Conservation (phyloP, 2,329 filamentous ascomycete species). For the Hysterium pulicare region DNA sequence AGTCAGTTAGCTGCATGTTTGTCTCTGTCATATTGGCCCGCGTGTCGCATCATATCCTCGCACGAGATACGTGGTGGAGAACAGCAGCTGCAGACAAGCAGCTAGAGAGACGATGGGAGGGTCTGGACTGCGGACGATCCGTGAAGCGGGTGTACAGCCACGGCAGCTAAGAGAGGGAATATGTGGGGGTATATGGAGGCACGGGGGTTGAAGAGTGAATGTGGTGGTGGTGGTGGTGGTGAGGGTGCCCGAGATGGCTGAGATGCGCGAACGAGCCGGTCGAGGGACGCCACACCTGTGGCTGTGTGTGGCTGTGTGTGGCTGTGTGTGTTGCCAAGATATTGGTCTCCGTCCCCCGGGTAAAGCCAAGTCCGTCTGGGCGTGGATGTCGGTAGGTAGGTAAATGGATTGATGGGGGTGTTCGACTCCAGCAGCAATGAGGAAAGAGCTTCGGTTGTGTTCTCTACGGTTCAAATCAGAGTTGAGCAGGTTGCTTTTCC, state of each 20-base stretch:
- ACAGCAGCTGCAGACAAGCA: slow-evolving; percentile 1
- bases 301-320: too few relatives aligned
- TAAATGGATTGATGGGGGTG: too few relatives aligned
- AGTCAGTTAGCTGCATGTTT: slow-evolving; percentile 88
- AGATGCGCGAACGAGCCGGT: background rate
- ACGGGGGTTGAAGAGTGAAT: slow-evolving; percentile 5
- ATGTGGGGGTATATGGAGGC: slow-evolving; percentile 5
- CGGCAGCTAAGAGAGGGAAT: slow-evolving; percentile 17
- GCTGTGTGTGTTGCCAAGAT: too few relatives aligned
- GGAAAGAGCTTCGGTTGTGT: too few relatives aligned
- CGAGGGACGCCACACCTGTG: too few relatives aligned
- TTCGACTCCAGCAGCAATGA: too few relatives aligned
- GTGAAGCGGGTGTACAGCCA: slow-evolving; percentile 25
- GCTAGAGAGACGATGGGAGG: slow-evolving; percentile 11
- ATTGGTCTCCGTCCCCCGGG: too few relatives aligned
- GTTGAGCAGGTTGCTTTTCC: too few relatives aligned
- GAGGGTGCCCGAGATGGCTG: slow-evolving; percentile 6
- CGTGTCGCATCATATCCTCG: slow-evolving; percentile 59
- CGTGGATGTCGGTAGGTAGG: too few relatives aligned
- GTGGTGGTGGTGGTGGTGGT: slow-evolving; percentile 2
- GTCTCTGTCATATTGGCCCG: slow-evolving; percentile 65
- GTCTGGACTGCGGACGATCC: slow-evolving; percentile 6
- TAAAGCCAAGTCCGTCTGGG: too few relatives aligned
- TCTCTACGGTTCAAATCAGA: too few relatives aligned
- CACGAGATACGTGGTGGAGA: background rate